These are phyloP conservation scores for Pyronema domesticum DNA, from an alignment of 495 filamentous ascomycete species.

Conservation along the genomic window DNA sequence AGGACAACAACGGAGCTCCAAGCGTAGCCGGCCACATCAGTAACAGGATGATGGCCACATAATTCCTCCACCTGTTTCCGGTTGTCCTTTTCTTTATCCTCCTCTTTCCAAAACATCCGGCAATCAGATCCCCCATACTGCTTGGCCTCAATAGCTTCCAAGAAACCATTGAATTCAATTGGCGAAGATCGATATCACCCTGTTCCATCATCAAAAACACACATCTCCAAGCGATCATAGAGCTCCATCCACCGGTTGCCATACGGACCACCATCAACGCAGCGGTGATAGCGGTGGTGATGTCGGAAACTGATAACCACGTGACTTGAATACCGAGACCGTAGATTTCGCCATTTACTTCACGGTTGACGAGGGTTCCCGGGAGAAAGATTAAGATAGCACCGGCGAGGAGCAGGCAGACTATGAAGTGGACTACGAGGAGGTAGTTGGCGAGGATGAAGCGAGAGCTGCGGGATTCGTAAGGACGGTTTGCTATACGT, in stretches of 20 bases:
- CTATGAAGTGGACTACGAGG: neutral
- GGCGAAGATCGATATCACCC: neutral
- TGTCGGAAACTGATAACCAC: neutral
- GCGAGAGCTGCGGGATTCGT: neutral
- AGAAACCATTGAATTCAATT: neutral
- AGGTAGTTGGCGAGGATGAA: neutral
- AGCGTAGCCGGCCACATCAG: neutral
- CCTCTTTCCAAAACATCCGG: neutral
- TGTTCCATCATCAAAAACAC: neutral
- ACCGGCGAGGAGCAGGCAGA: neutral
- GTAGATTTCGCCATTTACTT: neutral
- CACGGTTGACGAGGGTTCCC: neutral
- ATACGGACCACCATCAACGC: neutral
- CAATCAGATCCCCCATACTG: neutral
- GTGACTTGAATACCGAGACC: neutral
- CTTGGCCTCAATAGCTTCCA: neutral
- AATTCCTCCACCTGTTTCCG: neutral
- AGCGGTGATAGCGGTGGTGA: neutral
- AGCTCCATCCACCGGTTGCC: neutral
- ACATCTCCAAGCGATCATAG: neutral
- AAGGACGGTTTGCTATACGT: no score
- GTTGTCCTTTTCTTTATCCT: neutral
- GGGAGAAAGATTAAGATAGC: neutral
- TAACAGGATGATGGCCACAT: neutral
- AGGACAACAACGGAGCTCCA: neutral